Base-by-base conservation (phyloP, 140 eudicot species). In the Eryngium alpinum region DNA sequence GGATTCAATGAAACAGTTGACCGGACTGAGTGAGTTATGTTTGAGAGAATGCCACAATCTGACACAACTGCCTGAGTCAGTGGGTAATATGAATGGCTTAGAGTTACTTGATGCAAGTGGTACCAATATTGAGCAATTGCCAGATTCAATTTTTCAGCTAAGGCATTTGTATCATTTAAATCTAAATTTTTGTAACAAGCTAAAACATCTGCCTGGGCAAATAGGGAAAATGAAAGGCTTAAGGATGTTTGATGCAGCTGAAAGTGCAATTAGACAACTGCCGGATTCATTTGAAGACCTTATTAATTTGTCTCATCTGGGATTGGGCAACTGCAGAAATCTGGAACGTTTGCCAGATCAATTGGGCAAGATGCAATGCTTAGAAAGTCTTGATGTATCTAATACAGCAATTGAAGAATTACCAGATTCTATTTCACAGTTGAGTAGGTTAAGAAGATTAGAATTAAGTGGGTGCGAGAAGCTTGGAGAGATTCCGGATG, bases 21-120 rank as follows among this genome's bases (percentile, higher is more conserved):
- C 28, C 14, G 63, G 53, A 71, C 50, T 84, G 75, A 16, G 51
- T 51, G 33, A 6, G 46, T 38, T 38, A 38, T 63, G 79, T 79
- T 67, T 84, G 22, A 56, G 63, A 79, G 77, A 62, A 16, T 84
- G 86, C 83, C 9, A 0, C 10, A 21, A 59, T 6, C 66, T 15
- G 7, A 21, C 9, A 59, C 7, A n/a, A 22, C 21, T 59, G 60
- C 60, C 18, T 53, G 60, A 2, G 19, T 16, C 4, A 53, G 17
- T 53, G 60, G 60, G 60, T 16, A 53, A 53, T 53, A 53, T 53
- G 60, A 11, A 53, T 11, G 18, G 21, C 60, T 53, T 53, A 53
- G 21, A 53, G 19, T 4, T 16, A 3, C 18, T 53, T 53, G 60
- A 53, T 53, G 60, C 60, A 53, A 53, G 60, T 19, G 0, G 2